Evolutionary conservation across 495 filamentous ascomycete species (phyloP), one percentile per base, ranked within the genome.

Genomic region (Chaetomium tenue): DNA sequence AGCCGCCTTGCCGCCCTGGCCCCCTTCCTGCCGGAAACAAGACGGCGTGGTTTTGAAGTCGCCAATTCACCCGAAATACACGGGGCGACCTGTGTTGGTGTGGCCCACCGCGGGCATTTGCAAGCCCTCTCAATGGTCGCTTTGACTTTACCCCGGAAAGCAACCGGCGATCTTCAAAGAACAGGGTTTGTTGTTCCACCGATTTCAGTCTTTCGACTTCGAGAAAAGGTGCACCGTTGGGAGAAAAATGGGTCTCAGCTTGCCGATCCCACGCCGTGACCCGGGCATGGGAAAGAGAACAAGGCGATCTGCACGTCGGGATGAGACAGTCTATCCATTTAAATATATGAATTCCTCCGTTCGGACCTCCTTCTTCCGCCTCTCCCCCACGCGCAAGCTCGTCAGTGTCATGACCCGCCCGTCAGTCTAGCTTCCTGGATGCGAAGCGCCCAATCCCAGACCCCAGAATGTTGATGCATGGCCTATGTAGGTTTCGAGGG

Each of bases 361-460:
- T 56, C 66, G 66, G 66, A 64, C 50, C 40, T 58, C 66, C 20
- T 52, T 25, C 57, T 33, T 67, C 66, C 66, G 66, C 61, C 33
- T 37, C 33, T 50, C 66, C 42, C 48, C 48, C 16, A 60, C 18
- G 15, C 56, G 55, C 22, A 25, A 58, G 5, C 33, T 12, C 33
- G 33, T 8, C 6, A 37, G 33, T 51, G 47, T n/a, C 26, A 28
- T n/a, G 59, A 15, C 13, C 37, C n/a, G 16, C 23, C 16, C 54
- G 60, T 28, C 57, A 44, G 23, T 37, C 9, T 37, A 11, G 33
- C 11, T 37, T 12, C 11, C 9, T 37, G 5, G 11, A 37, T 37
- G 33, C 33, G 33, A 37, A 3, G 5, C 33, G 9, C 8, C 11
- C 33, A 37, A 7, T 37, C 3, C 5, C 5, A 8, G 33, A 11